Evolutionary conservation across 495 filamentous ascomycete species (phyloP), one percentile per base, ranked within the genome.

Genomic region (Tuber brumale): DNA sequence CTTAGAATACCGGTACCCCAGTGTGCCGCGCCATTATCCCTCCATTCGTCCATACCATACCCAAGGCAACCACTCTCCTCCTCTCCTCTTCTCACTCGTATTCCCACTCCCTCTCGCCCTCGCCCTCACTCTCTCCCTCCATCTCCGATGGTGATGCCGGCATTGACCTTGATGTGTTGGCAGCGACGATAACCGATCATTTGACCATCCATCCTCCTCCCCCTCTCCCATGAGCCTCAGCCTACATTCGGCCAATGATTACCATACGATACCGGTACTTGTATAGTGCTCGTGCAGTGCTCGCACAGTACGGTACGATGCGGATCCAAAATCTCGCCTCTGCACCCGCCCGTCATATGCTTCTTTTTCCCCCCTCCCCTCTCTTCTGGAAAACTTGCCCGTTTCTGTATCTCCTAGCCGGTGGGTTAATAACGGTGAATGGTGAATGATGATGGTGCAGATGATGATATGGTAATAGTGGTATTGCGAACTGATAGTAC

Each of bases 131-230:
- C 51, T 31, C 51, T 66, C 57, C 14, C 27, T 35, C 27, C 7
- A 35, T 35, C 57, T 35, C 27, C 27, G 57, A n/a, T 16, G 12
- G n/a, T 31, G 51, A 61, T 31, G 6, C 14, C 8, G 9, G 42
- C 1, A n/a, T 66, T 7, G 57, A 35, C 57, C 57, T 66, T 35
- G 57, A 66, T 66, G 57, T 66, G 57, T 35, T 66, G 57, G 57
- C 57, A 66, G 57, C 57, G 57, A 27, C 12, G 57, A 66, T 66
- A 35, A 66, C 57, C 57, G 57, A 66, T 66, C 57, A 66, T 66
- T 66, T 66, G 57, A 66, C 57, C 57, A 66, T 19, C 57, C 57
- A 66, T 66, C 5, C 51, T 6, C n/a, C n/a, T 9, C n/a, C n/a
- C n/a, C n/a, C n/a, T 2, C 46, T 10, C 21, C 46, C 41, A 42